Conservation (phyloP, 768 basidiomycete species). For the Boletus tylopilopsis region DNA sequence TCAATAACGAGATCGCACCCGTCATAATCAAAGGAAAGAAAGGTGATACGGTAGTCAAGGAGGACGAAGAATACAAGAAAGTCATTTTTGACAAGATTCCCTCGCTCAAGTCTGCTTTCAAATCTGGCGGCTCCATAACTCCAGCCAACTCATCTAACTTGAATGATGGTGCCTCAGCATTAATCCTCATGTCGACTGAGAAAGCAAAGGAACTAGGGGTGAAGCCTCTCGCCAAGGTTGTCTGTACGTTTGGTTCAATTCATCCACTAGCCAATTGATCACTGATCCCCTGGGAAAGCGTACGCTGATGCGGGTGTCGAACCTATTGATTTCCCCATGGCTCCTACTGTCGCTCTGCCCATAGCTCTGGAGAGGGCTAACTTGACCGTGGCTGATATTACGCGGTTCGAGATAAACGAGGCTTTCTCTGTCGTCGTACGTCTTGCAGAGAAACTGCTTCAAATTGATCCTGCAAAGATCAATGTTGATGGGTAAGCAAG, state of each 20-base stretch:
- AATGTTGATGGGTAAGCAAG: conserved; percentile 78
- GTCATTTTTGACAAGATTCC: conserved; percentile 94
- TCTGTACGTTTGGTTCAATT: conserved; percentile 59
- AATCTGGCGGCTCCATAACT: conserved; percentile 85
- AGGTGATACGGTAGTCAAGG: conserved; percentile 81
- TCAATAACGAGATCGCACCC: conserved; percentile 84
- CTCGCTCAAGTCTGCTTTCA: conserved; percentile 84
- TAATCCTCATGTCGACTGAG: conserved; percentile 91
- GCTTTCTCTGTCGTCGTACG: conserved; percentile 94
- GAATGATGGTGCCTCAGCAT: conserved; percentile 94
- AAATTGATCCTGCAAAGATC: conserved; percentile 82
- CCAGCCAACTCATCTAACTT: conserved; percentile 94
- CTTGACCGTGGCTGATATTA: conserved; percentile 76
- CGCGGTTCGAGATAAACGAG: conserved; percentile 95
- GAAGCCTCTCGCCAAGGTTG: conserved; percentile 88
- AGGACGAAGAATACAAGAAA: conserved; percentile 99
- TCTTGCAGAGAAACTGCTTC: conserved; percentile 84
- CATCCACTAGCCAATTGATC: background rate
- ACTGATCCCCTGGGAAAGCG: conserved; percentile 36
- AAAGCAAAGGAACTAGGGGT: conserved; percentile 89
- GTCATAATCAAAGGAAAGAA: conserved; percentile 93
- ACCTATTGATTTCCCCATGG: conserved; percentile 95
- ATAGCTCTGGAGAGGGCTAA: conserved; percentile 84
- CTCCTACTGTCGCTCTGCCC: conserved; percentile 90
- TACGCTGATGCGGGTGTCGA: conserved; percentile 97